A percentile compares a stretch with the other conserved stretches of the same genome.
Evolutionary conservation across 2,329 filamentous ascomycete species (phyloP).

Genomic region (Penicillium sumatraense): DNA sequence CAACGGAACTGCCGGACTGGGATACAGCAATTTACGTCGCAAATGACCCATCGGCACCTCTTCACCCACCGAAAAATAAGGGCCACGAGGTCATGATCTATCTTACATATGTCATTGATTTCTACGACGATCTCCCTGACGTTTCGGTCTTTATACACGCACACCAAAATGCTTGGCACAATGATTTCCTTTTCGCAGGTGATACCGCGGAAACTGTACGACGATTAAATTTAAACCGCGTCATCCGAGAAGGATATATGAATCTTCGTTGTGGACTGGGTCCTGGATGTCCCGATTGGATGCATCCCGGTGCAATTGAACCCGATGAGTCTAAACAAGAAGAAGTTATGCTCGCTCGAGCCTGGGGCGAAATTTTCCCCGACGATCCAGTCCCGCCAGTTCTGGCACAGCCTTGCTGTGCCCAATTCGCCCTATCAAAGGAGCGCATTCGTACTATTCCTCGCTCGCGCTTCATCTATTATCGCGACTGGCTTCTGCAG

Average conservation of each 20-base stretch:
- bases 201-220: slow-evolving; percentile 57
- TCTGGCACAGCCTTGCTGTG: slow-evolving; percentile 66
- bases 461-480: slow-evolving; percentile 58
- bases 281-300: slow-evolving; percentile 64
- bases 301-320: slow-evolving; percentile 51
- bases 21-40: slow-evolving; percentile 56
- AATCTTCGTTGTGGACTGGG: slow-evolving; percentile 64
- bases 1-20: slow-evolving; percentile 55
- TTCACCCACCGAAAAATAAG: slow-evolving; percentile 62
- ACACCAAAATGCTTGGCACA: slow-evolving; percentile 63
- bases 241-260: slow-evolving; percentile 61
- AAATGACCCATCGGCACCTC: slow-evolving; percentile 54
- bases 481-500: slow-evolving; percentile 65
- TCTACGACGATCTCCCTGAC: slow-evolving; percentile 64
- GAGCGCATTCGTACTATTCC: slow-evolving; percentile 61
- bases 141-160: slow-evolving; percentile 65
- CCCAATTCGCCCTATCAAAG: slow-evolving; percentile 65
- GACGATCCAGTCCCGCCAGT: slow-evolving; percentile 50
- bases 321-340: slow-evolving; percentile 52
- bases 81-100: slow-evolving; percentile 68
- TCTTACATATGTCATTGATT: slow-evolving; percentile 66
- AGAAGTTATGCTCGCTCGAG: slow-evolving; percentile 50
- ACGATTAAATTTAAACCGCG: slow-evolving; percentile 56
- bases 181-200: slow-evolving; percentile 57
- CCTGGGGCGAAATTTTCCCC: slow-evolving; percentile 55